A percentile compares a stretch with the other conserved stretches of the same genome.
Evolutionary conservation across 768 basidiomycete species (phyloP).

Genomic region (Xerocomus brunneocitrinus): DNA sequence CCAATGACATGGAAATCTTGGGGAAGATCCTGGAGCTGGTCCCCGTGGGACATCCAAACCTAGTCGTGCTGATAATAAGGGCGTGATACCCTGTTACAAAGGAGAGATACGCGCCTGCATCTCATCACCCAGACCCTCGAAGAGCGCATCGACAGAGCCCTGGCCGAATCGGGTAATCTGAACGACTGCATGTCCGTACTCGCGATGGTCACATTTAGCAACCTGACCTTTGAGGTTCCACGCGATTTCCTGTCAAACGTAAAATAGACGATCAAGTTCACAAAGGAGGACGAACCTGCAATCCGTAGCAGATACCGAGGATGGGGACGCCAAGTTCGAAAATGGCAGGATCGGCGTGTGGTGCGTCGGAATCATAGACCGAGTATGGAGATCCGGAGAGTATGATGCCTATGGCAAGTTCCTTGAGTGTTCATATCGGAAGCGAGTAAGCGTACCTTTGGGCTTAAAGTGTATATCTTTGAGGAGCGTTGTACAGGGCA

Average conservation of each 20-base stretch:
- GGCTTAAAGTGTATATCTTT: slow-evolving; percentile 89
- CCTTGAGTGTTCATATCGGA: neutral
- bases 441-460: slow-evolving; percentile 56
- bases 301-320: slow-evolving; percentile 95
- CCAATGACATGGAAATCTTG: slow-evolving; percentile 85
- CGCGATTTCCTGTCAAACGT: slow-evolving; percentile 74
- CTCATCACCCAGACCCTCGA: slow-evolving; percentile 81
- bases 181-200: slow-evolving; percentile 90
- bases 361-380: slow-evolving; percentile 89
- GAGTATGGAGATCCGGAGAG: slow-evolving; percentile 98
- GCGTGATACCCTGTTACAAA: neutral
- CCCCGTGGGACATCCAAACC: slow-evolving; percentile 99
- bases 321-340: slow-evolving; percentile 88
- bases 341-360: slow-evolving; percentile 89
- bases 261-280: neutral
- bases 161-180: slow-evolving; percentile 61
- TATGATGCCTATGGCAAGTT: slow-evolving; percentile 66
- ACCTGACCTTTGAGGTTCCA: slow-evolving; percentile 84
- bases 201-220: slow-evolving; percentile 82
- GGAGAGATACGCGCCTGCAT: slow-evolving; percentile 60
- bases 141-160: slow-evolving; percentile 66
- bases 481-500: slow-evolving; percentile 93
- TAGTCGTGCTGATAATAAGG: slow-evolving; percentile 27
- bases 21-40: slow-evolving; percentile 82
- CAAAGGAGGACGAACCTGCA: slow-evolving; percentile 57